Base-by-base conservation (phyloP, 129 eudicot species). In the Gnaphalium uliginosum region DNA sequence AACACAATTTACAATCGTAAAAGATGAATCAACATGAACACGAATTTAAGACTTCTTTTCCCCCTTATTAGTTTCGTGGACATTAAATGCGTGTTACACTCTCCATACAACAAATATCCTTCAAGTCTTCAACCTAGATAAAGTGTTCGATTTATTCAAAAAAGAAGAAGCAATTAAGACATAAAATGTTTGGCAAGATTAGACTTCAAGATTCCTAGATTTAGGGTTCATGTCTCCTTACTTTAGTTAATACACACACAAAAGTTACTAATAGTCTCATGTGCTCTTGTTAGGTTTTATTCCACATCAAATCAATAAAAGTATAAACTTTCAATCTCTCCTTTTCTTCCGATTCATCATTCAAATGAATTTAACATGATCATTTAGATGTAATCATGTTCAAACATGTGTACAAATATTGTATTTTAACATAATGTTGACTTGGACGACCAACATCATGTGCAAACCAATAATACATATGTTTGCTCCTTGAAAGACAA, bases 101-200 rank as follows among this genome's bases (percentile, higher is more conserved):
- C 29, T 27, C 29, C 29, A 2, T 27, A 33, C 37, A 33, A 33
- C 39, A 33, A 6, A 33, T 33, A 9, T 39, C 46, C 3, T 9
- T 9, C 13, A 39, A 39, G 46, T 58, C 64, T 58, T 22, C 17
- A 22, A 58, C 29, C 17, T 58, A 58, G 63, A 58, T 58, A 58
- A 24, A 56, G 29, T 22, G 46, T 8, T 37, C 13, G 13, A 58
- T 13, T 19, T 58, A 10, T 58, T 8, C 29, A 8, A 58, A 19
- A 56, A 22, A 57, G 26, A 58, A 19, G 21, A 22, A 57, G 26
- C 11, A 19, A 58, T 58, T 23, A 62, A 71, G 66, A 79, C 66
- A 68, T 37, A 41, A 30, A 79, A 69, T 72, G 82, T 78, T 70
- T 78, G 82, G 77, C 82, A 78, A 71, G 57, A 64, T 62, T 74